These are phyloP conservation scores for Dujonia santamariae DNA, from an alignment of 1,139 yeast genomes.

Conservation along the genomic window DNA sequence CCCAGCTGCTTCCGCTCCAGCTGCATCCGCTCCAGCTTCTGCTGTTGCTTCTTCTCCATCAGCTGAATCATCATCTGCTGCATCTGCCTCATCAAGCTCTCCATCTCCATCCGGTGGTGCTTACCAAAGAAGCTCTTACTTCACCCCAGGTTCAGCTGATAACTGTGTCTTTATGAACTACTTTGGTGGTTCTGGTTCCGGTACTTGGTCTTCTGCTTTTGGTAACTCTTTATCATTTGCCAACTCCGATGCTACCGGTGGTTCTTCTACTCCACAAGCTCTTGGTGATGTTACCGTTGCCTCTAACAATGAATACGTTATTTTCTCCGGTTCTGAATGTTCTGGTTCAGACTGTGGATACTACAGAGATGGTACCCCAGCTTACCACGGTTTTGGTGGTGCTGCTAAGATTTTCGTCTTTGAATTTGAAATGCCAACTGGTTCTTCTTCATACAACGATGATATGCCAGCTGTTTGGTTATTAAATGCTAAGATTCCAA, in stretches of 20 bases:
- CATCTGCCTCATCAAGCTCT: slow-evolving; percentile 27
- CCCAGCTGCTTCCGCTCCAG: slow-evolving; percentile 27
- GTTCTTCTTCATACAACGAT: slow-evolving; percentile 30
- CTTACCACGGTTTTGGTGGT: slow-evolving; percentile 72
- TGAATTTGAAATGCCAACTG: slow-evolving; percentile 64
- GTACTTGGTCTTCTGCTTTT: slow-evolving; percentile 76
- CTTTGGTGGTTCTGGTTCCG: slow-evolving; percentile 81
- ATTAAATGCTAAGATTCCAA: slow-evolving; percentile 72
- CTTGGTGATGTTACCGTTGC: slow-evolving; percentile 49
- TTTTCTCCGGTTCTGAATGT: slow-evolving; percentile 60
- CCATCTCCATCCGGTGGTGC: slow-evolving; percentile 40
- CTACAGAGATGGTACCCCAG: slow-evolving; percentile 70
- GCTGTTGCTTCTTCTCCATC: slow-evolving; percentile 25
- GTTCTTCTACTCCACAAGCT: slow-evolving; percentile 58
- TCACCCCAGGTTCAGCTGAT: slow-evolving; percentile 52
- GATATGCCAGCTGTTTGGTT: slow-evolving; percentile 83
- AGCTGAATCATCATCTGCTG: slow-evolving; percentile 22
- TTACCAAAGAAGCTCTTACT: slow-evolving; percentile 80
- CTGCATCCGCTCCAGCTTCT: slow-evolving; percentile 21
- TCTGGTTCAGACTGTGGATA: slow-evolving; percentile 58
- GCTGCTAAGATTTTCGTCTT: slow-evolving; percentile 64
- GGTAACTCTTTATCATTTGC: slow-evolving; percentile 92
- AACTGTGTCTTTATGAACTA: slow-evolving; percentile 84
- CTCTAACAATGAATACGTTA: slow-evolving; percentile 58
- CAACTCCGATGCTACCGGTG: slow-evolving; percentile 68